These are phyloP conservation scores for Lentinula detonsa DNA, from an alignment of 768 basidiomycete genomes.

Conservation along the genomic window DNA sequence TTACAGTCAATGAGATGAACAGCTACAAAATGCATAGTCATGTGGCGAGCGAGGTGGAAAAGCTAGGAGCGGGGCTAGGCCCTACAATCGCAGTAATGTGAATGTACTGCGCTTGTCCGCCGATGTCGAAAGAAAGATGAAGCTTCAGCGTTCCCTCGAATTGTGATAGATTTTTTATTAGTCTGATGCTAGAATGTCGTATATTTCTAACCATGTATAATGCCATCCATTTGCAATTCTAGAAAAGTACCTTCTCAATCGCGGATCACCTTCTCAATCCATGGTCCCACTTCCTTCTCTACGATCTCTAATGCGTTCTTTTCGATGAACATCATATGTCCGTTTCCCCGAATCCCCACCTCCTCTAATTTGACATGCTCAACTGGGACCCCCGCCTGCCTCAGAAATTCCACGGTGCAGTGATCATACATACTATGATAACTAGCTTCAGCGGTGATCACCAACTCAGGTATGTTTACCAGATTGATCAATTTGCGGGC, in stretches of 20 bases:
- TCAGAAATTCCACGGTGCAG: conserved; percentile 36
- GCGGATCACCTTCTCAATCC: conserved; percentile 22
- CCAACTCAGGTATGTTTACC: conserved; percentile 34
- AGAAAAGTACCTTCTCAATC: background rate
- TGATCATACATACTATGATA: conserved; percentile 45
- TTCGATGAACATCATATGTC: conserved; percentile 55
- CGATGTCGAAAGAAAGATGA: no score
- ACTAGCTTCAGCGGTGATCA: conserved; percentile 44
- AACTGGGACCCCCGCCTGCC: conserved; percentile 38
- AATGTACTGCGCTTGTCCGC: background rate
- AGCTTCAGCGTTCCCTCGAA: no score
- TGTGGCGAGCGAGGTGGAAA: conserved; percentile 1
- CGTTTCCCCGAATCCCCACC: conserved; percentile 45
- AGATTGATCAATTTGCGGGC: conserved; percentile 37
- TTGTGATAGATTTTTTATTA: background rate
- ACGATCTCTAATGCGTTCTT: conserved; percentile 39
- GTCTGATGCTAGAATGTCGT: no score
- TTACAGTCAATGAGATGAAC: conserved; percentile 25
- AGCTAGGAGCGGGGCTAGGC: background rate
- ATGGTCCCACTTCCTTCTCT: conserved; percentile 30
- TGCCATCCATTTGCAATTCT: no score
- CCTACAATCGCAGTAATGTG: background rate
- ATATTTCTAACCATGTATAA: no score
- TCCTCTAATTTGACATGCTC: conserved; percentile 32
- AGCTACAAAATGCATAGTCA: conserved; percentile 23